Evolutionary conservation across 1,284 basidiomycete genomes (phyloP), one percentile per base, ranked within the genome.

Genomic region (Ganoderma boninense): DNA sequence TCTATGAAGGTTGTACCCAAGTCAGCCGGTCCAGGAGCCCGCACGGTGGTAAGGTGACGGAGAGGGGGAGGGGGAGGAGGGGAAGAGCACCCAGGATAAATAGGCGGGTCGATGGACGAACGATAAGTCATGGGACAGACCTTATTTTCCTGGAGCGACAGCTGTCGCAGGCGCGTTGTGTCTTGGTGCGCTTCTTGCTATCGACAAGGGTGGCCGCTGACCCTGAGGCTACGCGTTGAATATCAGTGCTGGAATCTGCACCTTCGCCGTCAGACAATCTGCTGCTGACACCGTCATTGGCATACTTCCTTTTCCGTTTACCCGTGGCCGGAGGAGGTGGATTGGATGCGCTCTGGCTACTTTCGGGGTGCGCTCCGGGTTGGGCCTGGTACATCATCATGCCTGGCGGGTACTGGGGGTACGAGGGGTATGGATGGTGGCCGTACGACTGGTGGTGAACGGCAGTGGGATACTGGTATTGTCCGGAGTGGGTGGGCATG

Each of bases 101-200:
- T 69, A 56, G 66, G 67, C 68, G 46, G 59, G 72, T 43, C 81
- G 67, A 71, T 81, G 80, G 73, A 82, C 78, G 54, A 69, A 71
- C 65, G 35, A 52, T 67, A 67, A 64, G 65, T 56, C 52, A 67
- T 68, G 67, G 64, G 43, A 80, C 83, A 73, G 79, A 90, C 86
- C 93, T 87, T 76, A 98, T 98, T 89, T 99, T 99, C 76, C 97
- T 94, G 76, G 92, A 92, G 44, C 97, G 90, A 82, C 96, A 97
- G 72, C 92, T 94, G 81, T 97, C 95, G 80, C 96, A 97, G 7
- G 96, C 95, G 68, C 95, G 90, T 78, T 93, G 92, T 2, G 95
- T 97, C 84, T 97, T 97, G 59, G 93, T 95, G 67, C 95, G 91
- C 81, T 97, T 97, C 84, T 94, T 95, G 74, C 86, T 80, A 76